Base-by-base conservation (phyloP, 1,284 basidiomycete genomes). In the Phlebopus sp. region DNA sequence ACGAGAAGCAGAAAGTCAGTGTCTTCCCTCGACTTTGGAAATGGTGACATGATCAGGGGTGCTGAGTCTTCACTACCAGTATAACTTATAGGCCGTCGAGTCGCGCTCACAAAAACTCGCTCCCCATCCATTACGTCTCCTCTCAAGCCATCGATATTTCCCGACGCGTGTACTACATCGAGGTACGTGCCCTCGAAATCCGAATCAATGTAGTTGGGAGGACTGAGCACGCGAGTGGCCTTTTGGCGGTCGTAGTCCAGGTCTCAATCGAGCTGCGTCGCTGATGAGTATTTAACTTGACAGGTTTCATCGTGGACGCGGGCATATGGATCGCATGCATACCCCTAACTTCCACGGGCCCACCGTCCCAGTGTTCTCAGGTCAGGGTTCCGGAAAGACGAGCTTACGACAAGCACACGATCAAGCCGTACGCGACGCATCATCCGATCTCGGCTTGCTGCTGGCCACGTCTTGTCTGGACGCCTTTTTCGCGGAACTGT, bases 341-440 rank as follows among this genome's bases (percentile, higher is more conserved):
- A 31, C 42, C 52, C 43, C 46, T 43, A 40, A 37, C n/a, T 14
- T 18, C 1, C 35, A 4, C 13, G 25, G n/a, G 23, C 44, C 63
- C 46, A 10, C 53, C 27, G 55, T 81, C 39, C 78, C 77, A 8
- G 59, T 81, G 29, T 81, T 84, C 52, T 70, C 76, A 41, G 80
- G 80, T 6, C 81, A 83, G 54, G 82, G 79, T 7, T 71, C 74
- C 4, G 49, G 69, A 8, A 63, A 65, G n/a, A 47, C 63, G 11
- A 66, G 63, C 43, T 55, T 71, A n/a, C 46, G 53, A 5, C 62
- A 66, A 13, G 69, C 69, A 10, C 66, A 67, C 4, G 58, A 70
- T 10, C 71, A 68, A 50, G 75, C 76, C 11, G 51, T 74, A 34
- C 57, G 54, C 31, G 72, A 77, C 51, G 71, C 72, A 8, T 53